phyloP scores from a whole-genome alignment of 2,329 filamentous ascomycete genomes.

The Sphaerostilbella broomeana region DNA sequence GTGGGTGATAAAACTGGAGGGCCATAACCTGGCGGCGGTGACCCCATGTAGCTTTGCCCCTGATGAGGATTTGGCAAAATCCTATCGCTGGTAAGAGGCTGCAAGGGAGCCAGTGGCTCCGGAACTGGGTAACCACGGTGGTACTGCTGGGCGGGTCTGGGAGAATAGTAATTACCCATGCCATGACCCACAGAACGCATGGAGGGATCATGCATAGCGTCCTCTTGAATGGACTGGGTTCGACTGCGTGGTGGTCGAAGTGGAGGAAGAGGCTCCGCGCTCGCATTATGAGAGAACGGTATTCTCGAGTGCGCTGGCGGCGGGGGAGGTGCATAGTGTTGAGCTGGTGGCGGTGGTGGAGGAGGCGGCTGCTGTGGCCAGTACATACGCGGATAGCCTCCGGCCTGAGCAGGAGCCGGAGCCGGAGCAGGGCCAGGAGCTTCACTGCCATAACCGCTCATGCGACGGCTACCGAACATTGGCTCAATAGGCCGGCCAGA shows the following conservation, averaged over 20 bases:
- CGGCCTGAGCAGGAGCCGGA: slow-evolving; percentile 7
- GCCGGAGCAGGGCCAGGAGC: slow-evolving; percentile 15
- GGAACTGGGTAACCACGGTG: slow-evolving; percentile 26
- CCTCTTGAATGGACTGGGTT: slow-evolving; percentile 29
- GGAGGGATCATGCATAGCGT: slow-evolving; percentile 26
- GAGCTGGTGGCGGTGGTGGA: slow-evolving; percentile 14
- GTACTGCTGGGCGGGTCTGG: slow-evolving; percentile 24
- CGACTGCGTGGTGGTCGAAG: slow-evolving; percentile 32
- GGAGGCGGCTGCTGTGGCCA: slow-evolving; percentile 29
- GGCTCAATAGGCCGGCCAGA: slow-evolving; percentile 27
- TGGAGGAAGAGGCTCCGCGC: slow-evolving; percentile 32
- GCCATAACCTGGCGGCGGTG: slow-evolving; percentile 28
- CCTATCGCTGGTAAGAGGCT: slow-evolving; percentile 26
- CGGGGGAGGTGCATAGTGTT: slow-evolving; percentile 23
- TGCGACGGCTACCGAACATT: slow-evolving; percentile 25
- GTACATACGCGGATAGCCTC: slow-evolving; percentile 26
- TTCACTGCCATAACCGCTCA: slow-evolving; percentile 27
- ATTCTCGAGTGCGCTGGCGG: slow-evolving; percentile 24
- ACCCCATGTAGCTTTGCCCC: slow-evolving; percentile 28
- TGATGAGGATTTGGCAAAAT: slow-evolving; percentile 31
- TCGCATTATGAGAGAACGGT: slow-evolving; percentile 30
- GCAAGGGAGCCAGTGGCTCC: slow-evolving; percentile 25
- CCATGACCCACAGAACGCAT: slow-evolving; percentile 24
- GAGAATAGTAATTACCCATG: slow-evolving; percentile 27
- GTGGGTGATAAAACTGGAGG: slow-evolving; percentile 31